These are phyloP conservation scores for Aphanomyces cochlioides DNA, from an alignment of 352 stramenopile genomes.

Conservation along the genomic window DNA sequence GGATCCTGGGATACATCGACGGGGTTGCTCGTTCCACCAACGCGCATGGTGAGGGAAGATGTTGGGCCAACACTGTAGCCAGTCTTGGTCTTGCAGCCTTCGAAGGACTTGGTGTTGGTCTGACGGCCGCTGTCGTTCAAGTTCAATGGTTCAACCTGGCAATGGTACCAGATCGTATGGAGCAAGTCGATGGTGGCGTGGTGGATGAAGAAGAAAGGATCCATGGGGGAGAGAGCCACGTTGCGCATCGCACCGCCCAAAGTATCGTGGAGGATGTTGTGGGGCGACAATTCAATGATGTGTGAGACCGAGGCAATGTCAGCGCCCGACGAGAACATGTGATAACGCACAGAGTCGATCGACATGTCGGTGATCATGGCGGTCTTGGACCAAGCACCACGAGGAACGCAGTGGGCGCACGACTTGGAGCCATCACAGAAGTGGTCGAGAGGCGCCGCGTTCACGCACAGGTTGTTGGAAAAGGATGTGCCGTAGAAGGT, in stretches of 20 bases:
- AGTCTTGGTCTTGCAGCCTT: slow-evolving; percentile 30
- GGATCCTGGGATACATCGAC: slow-evolving; percentile 48
- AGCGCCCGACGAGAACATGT: neutral
- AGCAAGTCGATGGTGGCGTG: slow-evolving; percentile 60
- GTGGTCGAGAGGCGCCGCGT: slow-evolving; percentile 31
- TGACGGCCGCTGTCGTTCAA: slow-evolving; percentile 38
- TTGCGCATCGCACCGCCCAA: slow-evolving; percentile 50
- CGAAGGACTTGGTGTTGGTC: slow-evolving; percentile 34
- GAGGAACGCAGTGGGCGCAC: slow-evolving; percentile 7
- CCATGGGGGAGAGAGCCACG: slow-evolving; percentile 32
- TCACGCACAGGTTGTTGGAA: slow-evolving; percentile 16
- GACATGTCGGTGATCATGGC: slow-evolving; percentile 2
- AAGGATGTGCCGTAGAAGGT: neutral
- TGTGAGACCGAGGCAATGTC: slow-evolving; percentile 9
- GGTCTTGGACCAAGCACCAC: neutral
- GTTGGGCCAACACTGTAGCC: neutral
- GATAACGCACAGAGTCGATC: slow-evolving; percentile 4
- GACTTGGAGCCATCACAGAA: slow-evolving; percentile 33
- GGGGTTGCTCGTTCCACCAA: slow-evolving; percentile 31
- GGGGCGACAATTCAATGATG: slow-evolving; percentile 15
- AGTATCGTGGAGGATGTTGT: slow-evolving; percentile 39
- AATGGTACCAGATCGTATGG: slow-evolving; percentile 63
- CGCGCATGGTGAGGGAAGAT: neutral
- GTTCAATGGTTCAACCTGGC: slow-evolving; percentile 39
- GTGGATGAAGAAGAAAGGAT: slow-evolving; percentile 31